phyloP scores from a whole-genome alignment of 768 basidiomycete species.

The Psilocybe subaeruginosa region DNA sequence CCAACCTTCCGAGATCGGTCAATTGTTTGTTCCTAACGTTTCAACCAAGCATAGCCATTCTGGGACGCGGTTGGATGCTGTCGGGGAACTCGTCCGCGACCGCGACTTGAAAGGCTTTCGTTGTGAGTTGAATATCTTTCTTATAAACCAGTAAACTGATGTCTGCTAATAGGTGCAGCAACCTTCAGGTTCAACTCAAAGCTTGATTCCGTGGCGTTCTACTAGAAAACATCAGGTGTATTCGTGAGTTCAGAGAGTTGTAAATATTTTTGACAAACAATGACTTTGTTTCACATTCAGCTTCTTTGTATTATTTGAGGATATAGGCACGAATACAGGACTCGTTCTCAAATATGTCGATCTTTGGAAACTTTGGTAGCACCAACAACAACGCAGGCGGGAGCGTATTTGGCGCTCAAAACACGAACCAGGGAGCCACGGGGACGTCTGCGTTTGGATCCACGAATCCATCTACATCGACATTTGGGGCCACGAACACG shows the following conservation, averaged over 20 bases:
- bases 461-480: constrained; percentile 11
- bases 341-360: constrained; percentile 25
- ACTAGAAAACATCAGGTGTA: no score
- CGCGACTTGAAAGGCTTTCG: not conserved
- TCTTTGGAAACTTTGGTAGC: constrained; percentile 25
- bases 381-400: constrained; percentile 22
- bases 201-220: no score
- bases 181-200: no score
- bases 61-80: not conserved
- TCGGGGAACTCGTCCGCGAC: not conserved
- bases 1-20: no score
- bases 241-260: no score
- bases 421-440: constrained; percentile 15
- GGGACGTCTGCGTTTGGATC: constrained; percentile 21
- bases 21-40: not conserved
- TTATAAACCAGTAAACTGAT: no score
- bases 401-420: constrained; percentile 23
- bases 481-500: constrained; percentile 16
- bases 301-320: not conserved
- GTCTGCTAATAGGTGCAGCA: no score
- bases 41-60: not conserved
- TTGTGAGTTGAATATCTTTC: not conserved
- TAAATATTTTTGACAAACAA: no score
- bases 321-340: not conserved
- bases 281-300: not conserved